Base-by-base conservation (phyloP, 2,329 filamentous ascomycete species). In the Fusarium neocosmosporiellum region DNA sequence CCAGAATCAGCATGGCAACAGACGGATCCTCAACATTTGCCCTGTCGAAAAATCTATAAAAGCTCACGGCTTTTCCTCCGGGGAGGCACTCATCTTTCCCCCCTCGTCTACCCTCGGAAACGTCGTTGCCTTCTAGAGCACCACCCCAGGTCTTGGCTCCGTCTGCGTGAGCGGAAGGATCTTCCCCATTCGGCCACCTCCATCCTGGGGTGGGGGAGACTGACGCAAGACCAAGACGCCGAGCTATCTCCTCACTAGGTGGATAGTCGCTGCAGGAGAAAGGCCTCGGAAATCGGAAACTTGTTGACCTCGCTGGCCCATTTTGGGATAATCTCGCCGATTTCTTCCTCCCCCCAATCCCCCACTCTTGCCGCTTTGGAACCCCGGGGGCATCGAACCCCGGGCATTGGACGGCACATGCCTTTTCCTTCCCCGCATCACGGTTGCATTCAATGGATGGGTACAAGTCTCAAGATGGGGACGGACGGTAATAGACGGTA, bases 1-100 rank as follows among this genome's bases (percentile, higher is more conserved):
- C n/a, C n/a, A n/a, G n/a, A 54, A 34, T 22, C 7, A 22, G 8
- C 33, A 24, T 31, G 31, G 31, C 31, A 98, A 46, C 29, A 27
- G 39, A 46, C 39, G 16, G n/a, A 13, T 11, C 13, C 14, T 33
- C 29, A n/a, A 33, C 20, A 29, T 33, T 46, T 13, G 9, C 27
- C 7, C 20, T 27, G 20, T 18, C 27, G 16, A 14, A 2, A 59
- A 33, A 59, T 22, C 13, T 46, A 33, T 34, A 59, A 59, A 43
- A 59, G 27, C 27, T 18, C 27, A 18, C 57, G 57, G 39, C 37
- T 24, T 34, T 13, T 24, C 57, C 27, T 27, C 39, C 39, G 37
- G 11, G 31, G 3, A 1, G 4, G 5, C 39, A 34, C 27, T 18
- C n/a, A 11, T 34, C 37, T n/a, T 7, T n/a, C 5, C 36, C 29